These are phyloP conservation scores for Pseudomassariella vexata DNA, from an alignment of 2,329 filamentous ascomycete genomes.

Conservation along the genomic window DNA sequence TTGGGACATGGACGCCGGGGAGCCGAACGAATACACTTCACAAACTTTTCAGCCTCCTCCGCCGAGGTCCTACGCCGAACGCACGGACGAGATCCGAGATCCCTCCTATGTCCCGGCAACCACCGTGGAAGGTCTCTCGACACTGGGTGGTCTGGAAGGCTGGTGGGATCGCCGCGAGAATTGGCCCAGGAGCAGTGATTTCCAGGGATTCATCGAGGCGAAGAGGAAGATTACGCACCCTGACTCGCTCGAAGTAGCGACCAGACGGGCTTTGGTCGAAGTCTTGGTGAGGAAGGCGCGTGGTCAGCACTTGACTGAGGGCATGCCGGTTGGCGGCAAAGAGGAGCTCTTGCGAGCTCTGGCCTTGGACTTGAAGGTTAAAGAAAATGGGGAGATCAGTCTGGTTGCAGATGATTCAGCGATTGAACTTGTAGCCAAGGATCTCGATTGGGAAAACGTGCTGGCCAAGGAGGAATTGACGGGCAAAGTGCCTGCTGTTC, in stretches of 20 bases:
- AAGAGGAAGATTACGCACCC: constrained; percentile 34
- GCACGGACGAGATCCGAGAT: constrained; percentile 23
- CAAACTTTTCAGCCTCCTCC: constrained; percentile 13
- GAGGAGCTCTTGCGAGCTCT: constrained; percentile 29
- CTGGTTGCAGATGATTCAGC: constrained; percentile 35
- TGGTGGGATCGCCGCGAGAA: constrained; percentile 53
- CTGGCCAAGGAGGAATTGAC: constrained; percentile 12
- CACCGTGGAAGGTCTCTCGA: constrained; percentile 36
- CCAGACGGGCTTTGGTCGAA: constrained; percentile 48
- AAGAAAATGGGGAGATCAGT: constrained; percentile 31
- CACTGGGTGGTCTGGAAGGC: constrained; percentile 37
- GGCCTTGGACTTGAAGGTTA: constrained; percentile 30
- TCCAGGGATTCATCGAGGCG: constrained; percentile 37
- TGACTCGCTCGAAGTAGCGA: constrained; percentile 39
- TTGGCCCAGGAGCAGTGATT: constrained; percentile 41
- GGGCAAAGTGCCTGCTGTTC: too few relatives aligned
- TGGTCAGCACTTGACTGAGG: constrained; percentile 13
- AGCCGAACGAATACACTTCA: neutral
- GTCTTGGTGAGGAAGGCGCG: constrained; percentile 35
- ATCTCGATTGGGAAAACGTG: constrained; percentile 23
- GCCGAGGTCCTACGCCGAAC: constrained; percentile 19
- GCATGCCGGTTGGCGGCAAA: constrained; percentile 20
- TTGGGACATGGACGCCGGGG: neutral
- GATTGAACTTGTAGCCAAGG: constrained; percentile 25
- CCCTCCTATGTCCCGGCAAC: constrained; percentile 41